Percentiles rank a stretch among this genome's conserved stretches.
These are phyloP conservation scores for Neltuma alba DNA, from an alignment of 306 rosid species.

Conservation along the genomic window DNA sequence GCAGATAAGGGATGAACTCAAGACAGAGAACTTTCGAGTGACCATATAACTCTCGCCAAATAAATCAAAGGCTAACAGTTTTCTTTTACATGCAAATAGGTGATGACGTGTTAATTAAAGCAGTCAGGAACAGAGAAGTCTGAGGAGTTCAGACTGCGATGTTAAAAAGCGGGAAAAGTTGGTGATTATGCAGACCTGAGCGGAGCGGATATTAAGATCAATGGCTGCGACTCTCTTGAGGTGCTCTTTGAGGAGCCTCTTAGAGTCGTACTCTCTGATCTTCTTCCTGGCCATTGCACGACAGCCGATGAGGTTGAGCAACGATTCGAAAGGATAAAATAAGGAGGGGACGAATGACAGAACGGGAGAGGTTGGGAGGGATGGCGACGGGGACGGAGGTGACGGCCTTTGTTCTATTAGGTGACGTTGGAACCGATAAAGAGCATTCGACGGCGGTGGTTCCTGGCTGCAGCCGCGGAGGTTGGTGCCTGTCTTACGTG, in stretches of 20 bases:
- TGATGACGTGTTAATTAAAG: neutral
- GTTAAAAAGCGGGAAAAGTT: no score
- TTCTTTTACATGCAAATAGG: neutral
- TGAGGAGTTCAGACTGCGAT: neutral
- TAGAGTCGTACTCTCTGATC: constrained; percentile 87
- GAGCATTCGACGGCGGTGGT: neutral
- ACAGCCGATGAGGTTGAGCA: neutral
- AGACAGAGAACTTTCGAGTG: neutral
- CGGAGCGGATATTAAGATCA: constrained; percentile 67
- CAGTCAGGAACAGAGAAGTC: neutral
- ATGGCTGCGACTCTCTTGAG: constrained; percentile 68
- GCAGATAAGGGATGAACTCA: neutral
- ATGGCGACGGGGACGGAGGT: neutral
- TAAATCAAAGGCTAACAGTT: neutral
- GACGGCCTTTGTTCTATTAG: neutral
- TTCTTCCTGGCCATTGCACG: constrained; percentile 79
- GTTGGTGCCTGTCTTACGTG: neutral
- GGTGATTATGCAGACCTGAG: constrained; percentile 48
- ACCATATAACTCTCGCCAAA: neutral
- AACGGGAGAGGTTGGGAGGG: neutral
- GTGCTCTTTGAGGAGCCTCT: constrained; percentile 76
- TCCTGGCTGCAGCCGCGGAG: no score
- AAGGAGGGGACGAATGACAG: neutral
- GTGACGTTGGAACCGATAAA: neutral
- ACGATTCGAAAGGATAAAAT: neutral